Percentiles rank a stretch among this genome's conserved stretches.
These are phyloP conservation scores for Ganoderma resinaceum DNA, from an alignment of 1,284 basidiomycete genomes.

Conservation along the genomic window DNA sequence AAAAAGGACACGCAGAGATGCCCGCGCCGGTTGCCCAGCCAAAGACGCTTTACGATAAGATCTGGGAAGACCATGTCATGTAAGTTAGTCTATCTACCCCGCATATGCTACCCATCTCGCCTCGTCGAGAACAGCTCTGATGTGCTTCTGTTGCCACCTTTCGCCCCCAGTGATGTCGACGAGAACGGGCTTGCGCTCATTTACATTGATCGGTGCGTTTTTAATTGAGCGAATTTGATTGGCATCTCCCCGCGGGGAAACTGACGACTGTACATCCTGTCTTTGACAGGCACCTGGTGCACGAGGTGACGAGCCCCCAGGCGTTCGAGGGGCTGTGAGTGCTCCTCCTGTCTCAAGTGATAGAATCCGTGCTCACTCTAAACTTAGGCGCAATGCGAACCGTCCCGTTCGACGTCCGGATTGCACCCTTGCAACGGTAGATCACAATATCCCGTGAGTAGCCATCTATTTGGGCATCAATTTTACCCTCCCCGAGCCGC, in stretches of 20 bases:
- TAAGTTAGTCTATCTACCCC: conserved; percentile 45
- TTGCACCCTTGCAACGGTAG: conserved; percentile 94
- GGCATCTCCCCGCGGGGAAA: conserved; percentile 9
- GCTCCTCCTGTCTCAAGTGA: neutral
- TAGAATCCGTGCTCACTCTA: neutral
- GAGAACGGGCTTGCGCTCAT: conserved; percentile 88
- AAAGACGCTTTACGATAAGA: conserved; percentile 93
- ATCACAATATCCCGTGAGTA: conserved; percentile 95
- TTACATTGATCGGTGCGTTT: conserved; percentile 87
- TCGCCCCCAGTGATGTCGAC: conserved; percentile 63
- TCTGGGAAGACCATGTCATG: conserved; percentile 97
- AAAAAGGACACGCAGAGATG: conserved; percentile 48
- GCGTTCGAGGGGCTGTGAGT: conserved; percentile 93
- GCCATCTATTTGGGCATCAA: neutral
- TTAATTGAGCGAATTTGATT: conserved; percentile 4
- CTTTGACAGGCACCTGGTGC: conserved; percentile 81
- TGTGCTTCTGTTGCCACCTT: neutral
- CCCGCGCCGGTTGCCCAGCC: conserved; percentile 63
- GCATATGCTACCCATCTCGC: neutral
- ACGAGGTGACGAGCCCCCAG: conserved; percentile 96
- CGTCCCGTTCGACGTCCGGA: conserved; percentile 89
- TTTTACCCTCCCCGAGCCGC: neutral
- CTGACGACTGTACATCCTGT: conserved; percentile 11
- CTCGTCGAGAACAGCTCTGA: neutral
- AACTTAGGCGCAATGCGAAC: conserved; percentile 74